Evolutionary conservation across 2,329 filamentous ascomycete species (phyloP).

Genomic region (Teratosphaeria viscida): DNA sequence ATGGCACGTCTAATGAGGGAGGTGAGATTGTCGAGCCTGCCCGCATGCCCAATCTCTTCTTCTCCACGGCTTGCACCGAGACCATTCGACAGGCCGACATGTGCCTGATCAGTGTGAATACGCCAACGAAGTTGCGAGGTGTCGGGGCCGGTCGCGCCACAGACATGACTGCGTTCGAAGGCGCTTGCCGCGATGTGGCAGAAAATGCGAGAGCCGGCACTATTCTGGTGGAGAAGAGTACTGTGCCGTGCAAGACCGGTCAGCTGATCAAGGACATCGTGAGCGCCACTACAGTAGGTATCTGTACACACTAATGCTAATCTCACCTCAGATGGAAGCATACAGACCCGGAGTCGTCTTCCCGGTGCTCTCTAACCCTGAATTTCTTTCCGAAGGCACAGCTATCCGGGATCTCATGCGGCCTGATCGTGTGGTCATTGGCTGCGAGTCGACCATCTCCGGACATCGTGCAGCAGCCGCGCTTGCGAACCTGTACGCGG

Average conservation of each 20-base stretch:
- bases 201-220: constrained; percentile 52
- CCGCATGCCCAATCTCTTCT: constrained; percentile 57
- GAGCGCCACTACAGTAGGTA: not conserved
- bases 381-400: constrained; percentile 68
- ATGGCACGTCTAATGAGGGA: not conserved
- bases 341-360: constrained; percentile 60
- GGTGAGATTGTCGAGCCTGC: constrained; percentile 1
- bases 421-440: constrained; percentile 66
- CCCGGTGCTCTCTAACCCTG: constrained; percentile 68
- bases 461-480: constrained; percentile 53
- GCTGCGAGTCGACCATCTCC: constrained; percentile 50
- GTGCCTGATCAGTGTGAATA: constrained; percentile 68
- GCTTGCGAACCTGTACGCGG: constrained; percentile 55
- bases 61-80: constrained; percentile 55
- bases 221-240: constrained; percentile 73
- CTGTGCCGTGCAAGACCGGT: constrained; percentile 64
- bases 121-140: constrained; percentile 62
- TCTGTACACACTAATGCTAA: not conserved
- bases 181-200: constrained; percentile 56
- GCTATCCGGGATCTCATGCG: constrained; percentile 59
- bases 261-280: constrained; percentile 59
- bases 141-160: constrained; percentile 59
- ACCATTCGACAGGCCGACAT: constrained; percentile 58
- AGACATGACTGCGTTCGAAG: constrained; percentile 61
- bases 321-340: constrained; percentile 21